Evolutionary conservation across 768 basidiomycete species (phyloP), one percentile per base, ranked within the genome.

Genomic region (Russula earlei): DNA sequence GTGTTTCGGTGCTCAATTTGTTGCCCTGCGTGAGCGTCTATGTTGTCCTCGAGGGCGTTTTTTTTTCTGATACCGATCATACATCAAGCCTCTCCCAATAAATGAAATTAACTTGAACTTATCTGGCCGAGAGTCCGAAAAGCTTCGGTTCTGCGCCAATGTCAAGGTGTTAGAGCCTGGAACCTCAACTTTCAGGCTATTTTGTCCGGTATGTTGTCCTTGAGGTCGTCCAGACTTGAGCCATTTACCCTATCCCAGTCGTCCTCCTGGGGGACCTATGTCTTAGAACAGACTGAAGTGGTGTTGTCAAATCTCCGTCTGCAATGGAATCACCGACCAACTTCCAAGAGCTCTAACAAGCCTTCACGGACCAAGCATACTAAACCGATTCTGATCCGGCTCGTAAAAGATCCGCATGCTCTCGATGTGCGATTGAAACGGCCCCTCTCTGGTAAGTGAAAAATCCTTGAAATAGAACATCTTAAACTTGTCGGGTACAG

Each of bases 1-100:
- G 79, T 51, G 75, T 85, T 17, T 72, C 73, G 1, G 69, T 94
- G 27, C 71, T 69, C 31, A 97, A 91, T 64, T 69, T 70, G 37
- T 67, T 95, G 22, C 84, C 89, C 31, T 88, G 89, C 62, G 93
- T 94, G 67, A 68, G 85, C 71, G 15, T 22, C 10, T 51, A 27
- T 34, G n/a, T 19, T 27, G 37, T 34, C 34, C 22, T 37, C 1
- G 43, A 22, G 40, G 34, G 15, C 12, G 17, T 36, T 24, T 51
- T 36, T 24, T 51, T 44, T 10, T 25, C 43, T 52, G 55, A 94
- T 90, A 68, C 71, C 7, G 55, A 15, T 20, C 25, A 15, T 2
- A 50, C 49, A 57, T 45, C 33, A 56, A 58, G 57, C 29, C 57
- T 29, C 15, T 96, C 19, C 69, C 77, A 0, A 71, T 82, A 17